Evolutionary conservation across 805 yeast genomes (phyloP), one percentile per base, ranked within the genome.

Genomic region (Hanseniaspora hatyaiensis): DNA sequence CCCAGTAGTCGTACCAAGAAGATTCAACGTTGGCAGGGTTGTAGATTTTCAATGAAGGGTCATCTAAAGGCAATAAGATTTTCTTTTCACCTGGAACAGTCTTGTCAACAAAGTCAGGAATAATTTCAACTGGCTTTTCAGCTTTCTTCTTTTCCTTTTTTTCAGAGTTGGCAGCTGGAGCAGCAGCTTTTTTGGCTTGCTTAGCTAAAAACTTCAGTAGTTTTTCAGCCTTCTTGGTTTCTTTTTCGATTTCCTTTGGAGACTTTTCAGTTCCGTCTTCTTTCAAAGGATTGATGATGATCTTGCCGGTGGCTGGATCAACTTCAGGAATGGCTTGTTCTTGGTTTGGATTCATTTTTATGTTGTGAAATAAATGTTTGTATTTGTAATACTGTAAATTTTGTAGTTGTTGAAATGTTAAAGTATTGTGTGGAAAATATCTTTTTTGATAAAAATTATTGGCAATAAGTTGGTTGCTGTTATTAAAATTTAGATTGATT

Each of bases 1-100:
- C 81, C 98, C 98, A 92, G 97, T 98, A 92, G 16, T 75, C 77
- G 67, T 89, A 89, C 98, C 98, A 92, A 12, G 96, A 84, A 49
- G 94, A 81, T 67, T 92, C 98, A 40, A 92, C 96, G 57, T 80
- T 82, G 57, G 77, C 75, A 29, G 98, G 98, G 59, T 77, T 83
- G 66, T 92, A 92, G 8, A 97, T 89, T 66, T 92, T 88, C 63
- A 92, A 77, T 18, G 96, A 79, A 19, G 95, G 88, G 62, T 88
- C 94, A 36, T 89, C 96, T 46, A 92, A 74, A 30, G 86, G 74
- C n/a, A 78, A 82, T 50, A 92, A 74, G 29, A 80, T 65, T 69
- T 92, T 92, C 77, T 89, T 92, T 58, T 87, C 94, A 52, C 98
- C 98, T 2, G 83, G 78, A 41, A 70, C 73, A 40, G 98, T 92